These are phyloP conservation scores for barley (Hordeum vulgare) DNA, from an alignment of 176 grass and related monocot genomes.

Conservation along the genomic window DNA sequence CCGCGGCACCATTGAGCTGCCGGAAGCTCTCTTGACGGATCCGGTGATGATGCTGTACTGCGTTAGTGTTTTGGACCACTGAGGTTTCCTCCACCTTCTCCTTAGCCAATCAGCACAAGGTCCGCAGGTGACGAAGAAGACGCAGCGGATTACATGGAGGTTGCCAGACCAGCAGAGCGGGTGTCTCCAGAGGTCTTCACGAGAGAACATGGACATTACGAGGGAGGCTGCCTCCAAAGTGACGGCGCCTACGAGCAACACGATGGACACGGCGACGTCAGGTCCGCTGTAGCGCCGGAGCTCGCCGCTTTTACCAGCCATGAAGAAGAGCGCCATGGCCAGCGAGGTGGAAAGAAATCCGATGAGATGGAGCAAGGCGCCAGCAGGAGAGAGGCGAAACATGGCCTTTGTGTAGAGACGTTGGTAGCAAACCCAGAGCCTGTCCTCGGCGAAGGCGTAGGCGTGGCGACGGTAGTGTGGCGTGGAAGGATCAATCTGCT, in stretches of 20 bases:
- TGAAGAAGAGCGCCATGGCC: slow-evolving; percentile 12
- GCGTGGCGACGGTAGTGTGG: background rate
- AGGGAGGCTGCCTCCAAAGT: background rate
- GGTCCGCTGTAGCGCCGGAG: background rate
- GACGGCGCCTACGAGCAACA: slow-evolving; percentile 4
- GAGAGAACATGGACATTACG: background rate
- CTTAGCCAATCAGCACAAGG: background rate
- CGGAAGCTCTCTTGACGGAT: background rate
- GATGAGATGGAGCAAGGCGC: background rate
- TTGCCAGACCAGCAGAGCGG: slow-evolving; percentile 8
- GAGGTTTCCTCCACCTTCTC: slow-evolving; percentile 11
- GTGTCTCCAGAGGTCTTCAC: slow-evolving; percentile 14
- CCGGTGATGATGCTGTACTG: slow-evolving; percentile 1
- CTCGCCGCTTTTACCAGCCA: background rate
- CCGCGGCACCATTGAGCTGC: background rate
- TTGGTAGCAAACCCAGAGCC: slow-evolving; percentile 16
- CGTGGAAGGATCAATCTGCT: background rate
- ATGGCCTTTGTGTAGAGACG: slow-evolving; percentile 20
- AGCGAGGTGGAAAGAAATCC: slow-evolving; percentile 2
- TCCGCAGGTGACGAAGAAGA: background rate
- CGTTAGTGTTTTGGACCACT: background rate
- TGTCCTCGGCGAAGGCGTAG: slow-evolving; percentile 19
- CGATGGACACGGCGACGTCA: background rate
- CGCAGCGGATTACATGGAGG: background rate
- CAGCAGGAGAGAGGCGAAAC: background rate